Evolutionary conservation across 2,329 filamentous ascomycete species (phyloP), one percentile per base, ranked within the genome.

Genomic region (Lasiodiplodia sp.): DNA sequence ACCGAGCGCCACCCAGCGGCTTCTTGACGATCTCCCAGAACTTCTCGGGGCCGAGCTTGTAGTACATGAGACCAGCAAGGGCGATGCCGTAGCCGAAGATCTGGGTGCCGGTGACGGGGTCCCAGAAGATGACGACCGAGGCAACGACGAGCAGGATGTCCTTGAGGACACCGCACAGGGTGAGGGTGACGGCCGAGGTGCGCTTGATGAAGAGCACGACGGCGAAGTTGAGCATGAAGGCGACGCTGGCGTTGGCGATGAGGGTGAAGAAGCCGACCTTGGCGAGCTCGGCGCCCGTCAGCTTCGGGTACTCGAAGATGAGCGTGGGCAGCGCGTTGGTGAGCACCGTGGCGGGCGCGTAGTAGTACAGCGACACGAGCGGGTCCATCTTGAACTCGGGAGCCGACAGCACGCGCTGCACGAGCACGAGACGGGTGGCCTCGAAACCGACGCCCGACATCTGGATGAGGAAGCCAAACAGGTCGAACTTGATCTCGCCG

Each of bases 351-450:
- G 93, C 89, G 16, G 92, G 92, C 2, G 93, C 93, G 75, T 94
- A 96, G 86, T 96, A 96, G 87, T 96, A 96, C 14, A 96, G 88
- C 37, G 92, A 96, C 66, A 96, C 92, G 28, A 96, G 85, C 21
- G 92, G 92, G 79, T 96, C 92, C 93, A 96, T 96, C 88, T 95
- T 95, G 87, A 91, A 95, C 82, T 95, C 92, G 64, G 90, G 86
- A 49, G 90, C 92, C 84, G 90, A 94, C 74, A 96, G 87, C 55
- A 96, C 86, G 70, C 90, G 90, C 84, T 95, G 90, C 65, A 96
- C 92, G 90, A 96, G 90, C 83, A 92, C 92, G 70, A 96, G 87
- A 75, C 92, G 91, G 72, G 93, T 87, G 68, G 92, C 92, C 83
- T 96, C 93, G 76, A 95, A 95, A 75, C 91, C 79, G 76, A 96